These are phyloP conservation scores for Phymatotrichopsis omnivora DNA, from an alignment of 2,329 filamentous ascomycete genomes.

Conservation along the genomic window DNA sequence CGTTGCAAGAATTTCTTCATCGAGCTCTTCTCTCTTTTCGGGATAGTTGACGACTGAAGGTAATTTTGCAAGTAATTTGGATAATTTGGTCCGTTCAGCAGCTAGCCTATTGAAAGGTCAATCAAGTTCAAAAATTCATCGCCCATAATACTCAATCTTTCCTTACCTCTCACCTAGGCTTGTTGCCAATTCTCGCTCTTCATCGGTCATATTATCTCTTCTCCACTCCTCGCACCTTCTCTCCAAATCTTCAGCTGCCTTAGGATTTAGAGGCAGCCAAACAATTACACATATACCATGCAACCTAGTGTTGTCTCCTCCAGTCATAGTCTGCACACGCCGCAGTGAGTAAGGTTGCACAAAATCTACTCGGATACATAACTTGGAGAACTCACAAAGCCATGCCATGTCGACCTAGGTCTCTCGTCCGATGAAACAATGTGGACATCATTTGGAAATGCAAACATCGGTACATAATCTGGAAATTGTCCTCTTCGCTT, in stretches of 20 bases:
- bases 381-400: constrained; percentile 46
- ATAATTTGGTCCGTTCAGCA: constrained; percentile 77
- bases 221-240: constrained; percentile 73
- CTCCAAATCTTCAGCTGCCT: constrained; percentile 75
- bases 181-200: constrained; percentile 83
- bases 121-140: constrained; percentile 9
- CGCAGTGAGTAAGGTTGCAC: constrained; percentile 12
- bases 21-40: constrained; percentile 66
- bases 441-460: constrained; percentile 94
- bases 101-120: constrained; percentile 50
- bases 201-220: constrained; percentile 77
- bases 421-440: constrained; percentile 92
- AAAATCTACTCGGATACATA: not conserved
- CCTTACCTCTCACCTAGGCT: constrained; percentile 62
- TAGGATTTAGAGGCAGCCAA: constrained; percentile 77
- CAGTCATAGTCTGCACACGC: constrained; percentile 65
- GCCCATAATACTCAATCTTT: not conserved
- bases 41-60: constrained; percentile 73
- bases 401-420: constrained; percentile 95
- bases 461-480: constrained; percentile 98
- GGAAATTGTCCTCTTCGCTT: constrained; percentile 77
- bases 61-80: constrained; percentile 72
- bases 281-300: constrained; percentile 86
- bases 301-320: constrained; percentile 79
- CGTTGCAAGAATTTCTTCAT: constrained; percentile 88